phyloP scores from a whole-genome alignment of 768 basidiomycete genomes.

The Sporobolomyces phaffii region DNA sequence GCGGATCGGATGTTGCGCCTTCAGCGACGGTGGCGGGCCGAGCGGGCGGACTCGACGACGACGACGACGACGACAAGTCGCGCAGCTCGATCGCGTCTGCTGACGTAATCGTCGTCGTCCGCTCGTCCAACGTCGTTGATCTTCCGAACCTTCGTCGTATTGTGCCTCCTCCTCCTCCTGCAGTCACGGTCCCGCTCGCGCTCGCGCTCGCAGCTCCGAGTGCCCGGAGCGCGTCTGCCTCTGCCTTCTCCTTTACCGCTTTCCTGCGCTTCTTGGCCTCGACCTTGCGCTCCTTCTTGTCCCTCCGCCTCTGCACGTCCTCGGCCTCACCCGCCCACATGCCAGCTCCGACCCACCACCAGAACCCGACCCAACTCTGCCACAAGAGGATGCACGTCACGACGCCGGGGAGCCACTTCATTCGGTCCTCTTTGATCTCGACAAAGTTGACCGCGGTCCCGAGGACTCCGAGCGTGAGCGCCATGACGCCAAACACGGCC shows the following conservation, averaged over 20 bases:
- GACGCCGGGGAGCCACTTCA: slow-evolving; percentile 83
- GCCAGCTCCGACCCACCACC: slow-evolving; percentile 42
- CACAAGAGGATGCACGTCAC: slow-evolving; percentile 89
- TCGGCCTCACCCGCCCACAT: slow-evolving; percentile 41
- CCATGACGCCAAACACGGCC: slow-evolving; percentile 80
- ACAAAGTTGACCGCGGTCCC: slow-evolving; percentile 81
- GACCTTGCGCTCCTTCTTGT: slow-evolving; percentile 24
- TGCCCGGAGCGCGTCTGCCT: neutral
- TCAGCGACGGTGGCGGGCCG: neutral
- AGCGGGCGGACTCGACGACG: too few species aligned
- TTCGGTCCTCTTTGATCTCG: slow-evolving; percentile 79
- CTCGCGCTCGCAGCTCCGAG: neutral
- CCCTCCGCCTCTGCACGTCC: slow-evolving; percentile 31
- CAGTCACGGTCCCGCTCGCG: slow-evolving; percentile 14
- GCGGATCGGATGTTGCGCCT: neutral
- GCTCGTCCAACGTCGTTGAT: neutral
- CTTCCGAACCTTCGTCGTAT: slow-evolving; percentile 10
- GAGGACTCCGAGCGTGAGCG: slow-evolving; percentile 71
- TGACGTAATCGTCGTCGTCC: neutral
- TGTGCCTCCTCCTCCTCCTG: neutral
- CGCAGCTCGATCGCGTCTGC: slow-evolving; percentile 30
- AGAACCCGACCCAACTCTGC: slow-evolving; percentile 60
- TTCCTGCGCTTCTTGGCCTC: slow-evolving; percentile 21
- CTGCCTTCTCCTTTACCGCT: slow-evolving; percentile 10
- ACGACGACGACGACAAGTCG: slow-evolving; percentile 11